A percentile compares a stretch with the other conserved stretches of the same genome.
phyloP scores from a whole-genome alignment of 1,284 basidiomycete species.

The Boletellus sp. region DNA sequence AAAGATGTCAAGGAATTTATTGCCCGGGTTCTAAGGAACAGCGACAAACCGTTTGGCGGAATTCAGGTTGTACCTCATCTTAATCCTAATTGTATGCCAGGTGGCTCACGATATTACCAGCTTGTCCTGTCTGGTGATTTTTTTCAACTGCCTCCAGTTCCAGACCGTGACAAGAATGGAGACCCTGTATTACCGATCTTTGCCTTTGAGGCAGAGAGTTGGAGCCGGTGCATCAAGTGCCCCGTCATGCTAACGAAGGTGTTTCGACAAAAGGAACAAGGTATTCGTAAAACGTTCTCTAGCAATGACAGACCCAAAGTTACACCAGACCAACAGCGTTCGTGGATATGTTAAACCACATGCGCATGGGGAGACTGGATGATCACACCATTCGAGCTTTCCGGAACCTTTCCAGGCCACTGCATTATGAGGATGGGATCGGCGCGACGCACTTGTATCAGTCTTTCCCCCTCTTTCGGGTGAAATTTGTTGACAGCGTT shows the following conservation, averaged over 20 bases:
- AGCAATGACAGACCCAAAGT: conserved; percentile 3
- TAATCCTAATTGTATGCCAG: not conserved
- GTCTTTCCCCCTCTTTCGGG: not conserved
- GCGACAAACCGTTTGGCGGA: conserved; percentile 81
- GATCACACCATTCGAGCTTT: conserved; percentile 52
- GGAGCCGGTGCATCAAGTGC: conserved; percentile 74
- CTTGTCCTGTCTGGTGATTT: conserved; percentile 94
- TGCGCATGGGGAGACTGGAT: conserved; percentile 74
- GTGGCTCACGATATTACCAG: conserved; percentile 28
- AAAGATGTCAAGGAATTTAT: conserved; percentile 42
- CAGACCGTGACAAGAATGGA: conserved; percentile 35
- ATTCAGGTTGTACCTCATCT: conserved; percentile 63
- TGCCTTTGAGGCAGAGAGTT: conserved; percentile 86
- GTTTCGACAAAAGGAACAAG: conserved; percentile 74
- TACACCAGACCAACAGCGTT: conserved; percentile 52
- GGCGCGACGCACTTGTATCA: conserved; percentile 79
- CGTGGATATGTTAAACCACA: conserved; percentile 87
- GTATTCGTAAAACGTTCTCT: conserved; percentile 34
- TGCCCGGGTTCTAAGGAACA: conserved; percentile 62
- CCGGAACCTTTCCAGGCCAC: conserved; percentile 52
- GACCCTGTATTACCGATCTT: conserved; percentile 48
- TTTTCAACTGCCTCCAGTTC: conserved; percentile 93
- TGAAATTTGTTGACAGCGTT: conserved; percentile 5
- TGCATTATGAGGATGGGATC: conserved; percentile 70
- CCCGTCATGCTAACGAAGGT: conserved; percentile 89